Evolutionary conservation across 2,329 filamentous ascomycete species (phyloP), one percentile per base, ranked within the genome.

Genomic region (Ophiostoma angusticollis): DNA sequence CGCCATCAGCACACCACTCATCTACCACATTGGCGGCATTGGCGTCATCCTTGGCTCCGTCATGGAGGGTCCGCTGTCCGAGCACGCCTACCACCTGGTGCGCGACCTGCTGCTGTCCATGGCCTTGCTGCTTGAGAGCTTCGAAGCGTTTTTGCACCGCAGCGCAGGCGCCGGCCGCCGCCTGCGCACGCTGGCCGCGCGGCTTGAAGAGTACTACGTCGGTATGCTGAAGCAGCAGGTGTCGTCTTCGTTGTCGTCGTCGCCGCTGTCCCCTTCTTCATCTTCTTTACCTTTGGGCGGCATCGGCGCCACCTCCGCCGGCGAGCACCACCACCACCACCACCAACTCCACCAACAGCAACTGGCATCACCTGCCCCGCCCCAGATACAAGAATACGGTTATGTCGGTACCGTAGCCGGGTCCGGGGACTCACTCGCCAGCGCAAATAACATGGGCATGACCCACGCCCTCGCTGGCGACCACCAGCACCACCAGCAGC

Each of bases 1-100:
- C 14, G 50, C 54, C 19, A 55, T 58, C 29, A 56, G 53, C 44
- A 49, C 52, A n/a, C 55, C 55, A 6, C 45, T 58, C 16, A 47
- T 58, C 25, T 49, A 57, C 34, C 56, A 58, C 34, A 45, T 58
- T 14, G 54, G 50, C 28, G 51, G 54, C 25, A 58, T 58, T 14
- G 56, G 55, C 33, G 49, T 46, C 17, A 56, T 58, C n/a, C 46
- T 58, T 6, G 54, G 56, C 17, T 54, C 55, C 11, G 53, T 57
- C 25, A 52, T 58, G 44, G 55, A 56, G 33, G 50, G 50, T 11
- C 50, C 47, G 3, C 45, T 58, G 19, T 53, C 49, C 9, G 53
- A 57, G 39, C 40, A 39, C 7, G 47, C 52, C 12, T 57, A 51
- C 36, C 48, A 40, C 28, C 46, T 45, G 4, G 51, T 57, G 11